phyloP scores from a whole-genome alignment of 2,329 filamentous ascomycete species.

The Nemania bipapillata region DNA sequence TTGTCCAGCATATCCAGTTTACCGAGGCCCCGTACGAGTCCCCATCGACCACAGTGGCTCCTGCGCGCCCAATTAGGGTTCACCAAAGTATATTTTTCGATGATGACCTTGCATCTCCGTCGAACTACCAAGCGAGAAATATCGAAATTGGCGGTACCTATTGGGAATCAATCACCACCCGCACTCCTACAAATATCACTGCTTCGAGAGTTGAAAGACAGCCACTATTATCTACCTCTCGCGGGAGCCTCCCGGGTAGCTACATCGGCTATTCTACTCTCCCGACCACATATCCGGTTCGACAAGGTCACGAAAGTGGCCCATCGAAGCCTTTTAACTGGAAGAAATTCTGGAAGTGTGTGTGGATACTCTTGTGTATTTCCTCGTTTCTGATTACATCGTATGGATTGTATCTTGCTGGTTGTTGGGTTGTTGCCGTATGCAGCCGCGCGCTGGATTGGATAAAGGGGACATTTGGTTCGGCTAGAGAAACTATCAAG shows the following conservation, averaged over 20 bases:
- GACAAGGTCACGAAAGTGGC: background rate
- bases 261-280: background rate
- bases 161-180: background rate
- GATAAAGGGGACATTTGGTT: background rate
- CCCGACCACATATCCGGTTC: conserved; percentile 8
- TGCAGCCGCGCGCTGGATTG: background rate
- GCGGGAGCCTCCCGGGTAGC: background rate
- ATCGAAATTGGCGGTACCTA: background rate
- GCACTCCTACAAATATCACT: background rate
- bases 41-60: background rate
- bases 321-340: background rate
- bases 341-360: background rate
- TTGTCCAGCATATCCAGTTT: conserved; percentile 15
- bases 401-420: conserved; percentile 13
- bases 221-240: background rate
- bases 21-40: background rate
- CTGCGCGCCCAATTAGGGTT: background rate
- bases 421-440: background rate
- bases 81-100: background rate
- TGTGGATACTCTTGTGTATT: background rate
- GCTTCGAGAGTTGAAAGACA: background rate
- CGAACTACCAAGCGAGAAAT: background rate
- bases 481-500: background rate
- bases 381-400: background rate
- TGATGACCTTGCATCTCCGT: background rate